These are phyloP conservation scores for Talaromyces nanjingensis DNA, from an alignment of 495 filamentous ascomycete genomes.

Conservation along the genomic window DNA sequence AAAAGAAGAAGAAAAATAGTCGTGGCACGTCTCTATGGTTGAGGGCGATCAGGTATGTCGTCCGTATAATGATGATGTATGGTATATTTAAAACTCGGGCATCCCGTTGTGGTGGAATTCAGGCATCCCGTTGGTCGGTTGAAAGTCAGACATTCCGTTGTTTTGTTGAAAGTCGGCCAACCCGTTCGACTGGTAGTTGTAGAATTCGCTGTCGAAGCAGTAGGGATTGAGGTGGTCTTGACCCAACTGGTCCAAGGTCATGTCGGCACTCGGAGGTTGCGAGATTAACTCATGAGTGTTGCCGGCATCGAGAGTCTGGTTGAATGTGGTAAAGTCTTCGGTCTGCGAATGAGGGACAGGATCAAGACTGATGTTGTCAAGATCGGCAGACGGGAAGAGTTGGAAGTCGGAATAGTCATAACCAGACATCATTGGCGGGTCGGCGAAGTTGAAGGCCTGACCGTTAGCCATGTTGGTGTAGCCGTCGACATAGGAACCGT, in stretches of 20 bases:
- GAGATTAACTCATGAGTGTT: neutral
- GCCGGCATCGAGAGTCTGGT: neutral
- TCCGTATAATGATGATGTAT: slow-evolving; percentile 5
- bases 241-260: slow-evolving; percentile 7
- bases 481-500: neutral
- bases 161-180: neutral
- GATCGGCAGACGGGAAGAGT: slow-evolving; percentile 16
- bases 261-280: slow-evolving; percentile 8
- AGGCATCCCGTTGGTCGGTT: neutral
- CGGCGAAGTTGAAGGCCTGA: slow-evolving; percentile 23
- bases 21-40: slow-evolving; percentile 1
- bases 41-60: neutral
- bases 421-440: slow-evolving; percentile 19
- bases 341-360: neutral
- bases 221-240: slow-evolving; percentile 4
- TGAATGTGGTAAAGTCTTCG: neutral
- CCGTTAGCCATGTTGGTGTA: slow-evolving; percentile 1
- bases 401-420: slow-evolving; percentile 21
- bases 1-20: neutral
- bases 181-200: neutral
- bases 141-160: neutral
- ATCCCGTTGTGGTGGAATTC: slow-evolving; percentile 1
- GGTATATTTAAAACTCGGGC: slow-evolving; percentile 1
- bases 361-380: slow-evolving; percentile 3
- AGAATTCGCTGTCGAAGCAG: slow-evolving; percentile 9